Evolutionary conservation across 108 stramenopile genomes (phyloP), one percentile per base, ranked within the genome.

Genomic region (Mediolabrus comicus): DNA sequence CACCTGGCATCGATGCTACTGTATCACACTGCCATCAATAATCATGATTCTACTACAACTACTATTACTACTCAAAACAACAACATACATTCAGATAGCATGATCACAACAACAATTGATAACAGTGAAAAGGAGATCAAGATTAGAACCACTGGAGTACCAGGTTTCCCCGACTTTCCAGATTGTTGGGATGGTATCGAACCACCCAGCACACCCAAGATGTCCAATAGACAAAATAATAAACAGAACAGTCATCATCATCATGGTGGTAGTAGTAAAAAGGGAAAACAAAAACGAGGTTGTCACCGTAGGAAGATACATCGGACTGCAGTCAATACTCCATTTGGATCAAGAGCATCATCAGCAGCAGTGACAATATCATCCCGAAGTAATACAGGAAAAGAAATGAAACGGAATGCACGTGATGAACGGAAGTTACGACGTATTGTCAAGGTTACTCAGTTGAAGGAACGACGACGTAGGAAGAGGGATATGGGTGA

Each of bases 121-220:
- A n/a, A n/a, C n/a, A 22, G 31, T 4, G 56, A 49, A 49, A 49
- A 49, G 19, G 9, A 17, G 1, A 8, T 33, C 7, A 57, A 33
- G 25, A 26, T 22, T 26, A 26, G 29, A n/a, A n/a, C n/a, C n/a
- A n/a, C n/a, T 2, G 82, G 78, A 11, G 82, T 83, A 11, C 82
- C 78, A 0, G 82, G 82, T 4, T 83, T 83, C 36, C 82, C 82
- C 8, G 82, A 83, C 12, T 83, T 83, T 71, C 82, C 82, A 10
- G 62, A 59, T 36, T 62, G 28, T 32, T 83, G 82, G 82, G 36
- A 31, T 9, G 52, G 81, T 67, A 3, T 67, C 69, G 13, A n/a
- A n/a, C n/a, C 8, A 65, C 9, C 61, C 53, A 22, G 25, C 17
- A 49, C 36, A 35, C 17, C 27, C 24, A 36, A 25, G 46, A n/a